These are phyloP conservation scores for Ascochyta lentis DNA, from an alignment of 2,329 filamentous ascomycete genomes.

Conservation along the genomic window DNA sequence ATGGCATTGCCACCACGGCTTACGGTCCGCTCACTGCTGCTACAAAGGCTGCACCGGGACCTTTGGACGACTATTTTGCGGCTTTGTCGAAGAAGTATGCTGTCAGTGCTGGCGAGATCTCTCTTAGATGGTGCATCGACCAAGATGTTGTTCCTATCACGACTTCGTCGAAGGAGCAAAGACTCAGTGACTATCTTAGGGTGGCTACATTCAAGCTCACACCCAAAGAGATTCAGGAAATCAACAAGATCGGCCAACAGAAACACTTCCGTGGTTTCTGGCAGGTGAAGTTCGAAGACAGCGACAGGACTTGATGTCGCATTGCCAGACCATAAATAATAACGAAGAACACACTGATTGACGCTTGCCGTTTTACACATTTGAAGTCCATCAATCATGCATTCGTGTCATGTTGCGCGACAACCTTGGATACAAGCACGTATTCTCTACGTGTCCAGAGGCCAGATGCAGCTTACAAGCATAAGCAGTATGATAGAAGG, in stretches of 20 bases:
- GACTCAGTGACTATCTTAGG: slow-evolving; percentile 64
- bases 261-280: slow-evolving; percentile 70
- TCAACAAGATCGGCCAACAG: slow-evolving; percentile 60
- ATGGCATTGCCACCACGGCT: slow-evolving; percentile 57
- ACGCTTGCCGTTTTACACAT: no score
- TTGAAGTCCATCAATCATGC: no score
- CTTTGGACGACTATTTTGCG: slow-evolving; percentile 60
- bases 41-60: slow-evolving; percentile 62
- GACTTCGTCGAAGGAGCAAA: slow-evolving; percentile 66
- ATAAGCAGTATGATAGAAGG: no score
- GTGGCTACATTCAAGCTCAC: slow-evolving; percentile 65
- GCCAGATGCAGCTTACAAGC: no score
- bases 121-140: slow-evolving; percentile 67
- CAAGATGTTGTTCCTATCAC: slow-evolving; percentile 66
- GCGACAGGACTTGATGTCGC: slow-evolving; percentile 56
- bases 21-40: slow-evolving; percentile 58
- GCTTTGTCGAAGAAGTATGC: slow-evolving; percentile 66
- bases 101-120: slow-evolving; percentile 63
- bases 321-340: neutral
- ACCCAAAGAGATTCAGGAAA: slow-evolving; percentile 60
- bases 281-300: slow-evolving; percentile 58
- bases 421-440: no score
- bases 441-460: no score
- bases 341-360: neutral
- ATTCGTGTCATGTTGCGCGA: no score